phyloP scores from a whole-genome alignment of 306 rosid species.

The Prunus kanzakura region DNA sequence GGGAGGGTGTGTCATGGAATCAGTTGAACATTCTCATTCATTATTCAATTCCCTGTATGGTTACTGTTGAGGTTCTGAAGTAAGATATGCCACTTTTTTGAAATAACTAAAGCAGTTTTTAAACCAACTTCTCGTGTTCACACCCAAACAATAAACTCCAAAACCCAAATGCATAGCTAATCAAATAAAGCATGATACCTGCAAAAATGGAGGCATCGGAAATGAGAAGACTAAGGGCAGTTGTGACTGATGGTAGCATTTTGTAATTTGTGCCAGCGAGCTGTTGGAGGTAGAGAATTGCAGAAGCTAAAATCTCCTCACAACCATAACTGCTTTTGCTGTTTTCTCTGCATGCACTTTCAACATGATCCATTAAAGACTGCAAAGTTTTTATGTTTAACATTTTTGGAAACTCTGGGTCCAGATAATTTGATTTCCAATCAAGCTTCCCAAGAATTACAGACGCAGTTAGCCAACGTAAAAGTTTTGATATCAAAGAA shows the following conservation, averaged over 20 bases:
- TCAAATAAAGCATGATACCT: slow-evolving; percentile 42
- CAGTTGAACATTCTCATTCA: neutral
- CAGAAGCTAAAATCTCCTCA: slow-evolving; percentile 59
- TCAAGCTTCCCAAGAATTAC: slow-evolving; percentile 62
- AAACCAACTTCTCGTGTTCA: neutral
- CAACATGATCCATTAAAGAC: slow-evolving; percentile 44
- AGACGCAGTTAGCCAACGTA: slow-evolving; percentile 79
- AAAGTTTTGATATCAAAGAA: slow-evolving; percentile 47
- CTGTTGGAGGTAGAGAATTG: slow-evolving; percentile 66
- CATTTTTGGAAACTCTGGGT: slow-evolving; percentile 25
- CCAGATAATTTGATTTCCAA: slow-evolving; percentile 27
- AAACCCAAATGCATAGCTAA: neutral
- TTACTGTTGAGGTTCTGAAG: neutral
- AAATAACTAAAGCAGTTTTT: neutral
- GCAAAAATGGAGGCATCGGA: slow-evolving; percentile 30
- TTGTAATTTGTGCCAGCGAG: slow-evolving; percentile 39
- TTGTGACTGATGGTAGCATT: slow-evolving; percentile 60
- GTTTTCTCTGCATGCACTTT: slow-evolving; percentile 31
- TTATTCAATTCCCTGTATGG: neutral
- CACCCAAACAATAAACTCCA: slow-evolving; percentile 6
- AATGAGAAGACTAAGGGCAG: slow-evolving; percentile 74
- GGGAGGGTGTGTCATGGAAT: neutral
- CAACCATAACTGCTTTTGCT: slow-evolving; percentile 34
- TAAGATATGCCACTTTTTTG: neutral
- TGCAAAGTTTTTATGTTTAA: slow-evolving; percentile 40